phyloP scores from a whole-genome alignment of 257 asterid genomes.

The Striga asiatica region DNA sequence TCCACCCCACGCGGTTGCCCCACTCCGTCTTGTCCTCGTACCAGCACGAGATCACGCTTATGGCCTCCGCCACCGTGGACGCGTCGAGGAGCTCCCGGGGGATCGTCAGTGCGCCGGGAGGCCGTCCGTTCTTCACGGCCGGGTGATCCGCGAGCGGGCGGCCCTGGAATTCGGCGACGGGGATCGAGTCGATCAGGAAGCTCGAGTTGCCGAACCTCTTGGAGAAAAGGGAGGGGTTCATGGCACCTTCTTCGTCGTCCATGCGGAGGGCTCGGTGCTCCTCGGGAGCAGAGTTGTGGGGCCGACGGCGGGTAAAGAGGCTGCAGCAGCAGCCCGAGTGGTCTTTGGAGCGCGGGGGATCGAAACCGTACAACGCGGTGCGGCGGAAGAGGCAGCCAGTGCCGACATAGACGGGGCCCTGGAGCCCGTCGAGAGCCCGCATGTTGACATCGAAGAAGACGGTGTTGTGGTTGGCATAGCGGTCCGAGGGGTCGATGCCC shows the following conservation, averaged over 20 bases:
- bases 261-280: conserved; percentile 57
- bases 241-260: conserved; percentile 54
- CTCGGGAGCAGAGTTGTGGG: conserved; percentile 28
- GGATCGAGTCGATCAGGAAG: conserved; percentile 67
- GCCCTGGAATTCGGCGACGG: conserved; percentile 75
- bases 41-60: conserved; percentile 84
- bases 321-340: conserved; percentile 61
- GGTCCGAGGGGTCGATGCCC: conserved; percentile 84
- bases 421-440: conserved; percentile 84
- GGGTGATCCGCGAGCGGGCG: conserved; percentile 89
- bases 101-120: conserved; percentile 67
- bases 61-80: conserved; percentile 78
- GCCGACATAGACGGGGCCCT: conserved; percentile 84
- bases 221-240: conserved; percentile 57
- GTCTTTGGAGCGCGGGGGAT: conserved; percentile 71
- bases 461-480: conserved; percentile 77
- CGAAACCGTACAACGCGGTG: conserved; percentile 79
- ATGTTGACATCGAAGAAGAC: conserved; percentile 85
- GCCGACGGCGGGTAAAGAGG: conserved; percentile 29
- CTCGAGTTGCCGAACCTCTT: conserved; percentile 76
- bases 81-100: conserved; percentile 76
- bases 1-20: conserved; percentile 92
- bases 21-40: conserved; percentile 88
- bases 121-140: conserved; percentile 62
- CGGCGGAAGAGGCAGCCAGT: conserved; percentile 81